A percentile compares a stretch with the other conserved stretches of the same genome.
phyloP scores from a whole-genome alignment of 495 filamentous ascomycete species.

The Neurospora sp. region DNA sequence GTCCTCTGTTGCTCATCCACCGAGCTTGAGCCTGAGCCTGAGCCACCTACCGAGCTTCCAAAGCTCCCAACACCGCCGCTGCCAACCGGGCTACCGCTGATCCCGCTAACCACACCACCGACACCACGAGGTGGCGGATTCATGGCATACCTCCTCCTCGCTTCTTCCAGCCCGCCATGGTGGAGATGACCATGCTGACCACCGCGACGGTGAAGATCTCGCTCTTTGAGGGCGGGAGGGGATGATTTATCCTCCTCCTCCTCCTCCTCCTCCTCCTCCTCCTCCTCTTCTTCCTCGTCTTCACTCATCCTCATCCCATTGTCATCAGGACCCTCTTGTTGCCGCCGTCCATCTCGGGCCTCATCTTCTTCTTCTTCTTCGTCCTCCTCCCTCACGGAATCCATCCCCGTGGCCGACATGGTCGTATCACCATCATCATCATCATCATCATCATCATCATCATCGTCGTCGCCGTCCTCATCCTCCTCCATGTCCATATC shows the following conservation, averaged over 20 bases:
- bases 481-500: constrained; percentile 8
- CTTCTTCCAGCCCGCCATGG: neutral
- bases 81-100: neutral
- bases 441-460: constrained; percentile 5
- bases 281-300: constrained; percentile 6
- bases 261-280: constrained; percentile 5
- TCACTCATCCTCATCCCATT: constrained; percentile 9
- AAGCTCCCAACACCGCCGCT: neutral
- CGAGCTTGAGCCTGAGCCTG: neutral
- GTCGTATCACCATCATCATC: constrained; percentile 1
- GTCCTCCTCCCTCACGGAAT: neutral
- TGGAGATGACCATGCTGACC: neutral
- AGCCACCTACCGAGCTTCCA: neutral
- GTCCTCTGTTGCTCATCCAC: constrained; percentile 35
- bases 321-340: constrained; percentile 3
- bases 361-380: neutral
- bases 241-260: constrained; percentile 21
- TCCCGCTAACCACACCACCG: neutral
- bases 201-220: neutral
- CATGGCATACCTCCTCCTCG: neutral
- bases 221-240: neutral
- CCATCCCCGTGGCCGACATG: neutral
- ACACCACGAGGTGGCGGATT: neutral
- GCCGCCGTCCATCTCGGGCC: neutral
- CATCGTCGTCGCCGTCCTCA: constrained; percentile 3